Evolutionary conservation across 2,329 filamentous ascomycete genomes (phyloP).

Genomic region (Harringtonia lauricola): DNA sequence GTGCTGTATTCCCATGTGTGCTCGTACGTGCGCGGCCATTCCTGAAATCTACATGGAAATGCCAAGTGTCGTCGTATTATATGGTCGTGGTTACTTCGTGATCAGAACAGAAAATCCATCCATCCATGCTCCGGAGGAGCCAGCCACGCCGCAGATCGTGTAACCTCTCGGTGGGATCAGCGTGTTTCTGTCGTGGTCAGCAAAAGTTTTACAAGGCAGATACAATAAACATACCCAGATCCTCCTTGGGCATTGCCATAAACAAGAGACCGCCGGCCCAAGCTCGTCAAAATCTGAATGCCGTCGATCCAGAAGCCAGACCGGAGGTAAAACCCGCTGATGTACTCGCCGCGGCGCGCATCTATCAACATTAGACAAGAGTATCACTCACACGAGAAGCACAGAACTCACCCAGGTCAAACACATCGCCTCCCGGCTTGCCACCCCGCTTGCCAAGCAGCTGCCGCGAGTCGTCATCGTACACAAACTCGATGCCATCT

Average conservation of each 20-base stretch:
- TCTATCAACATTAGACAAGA: slow-evolving; percentile 35
- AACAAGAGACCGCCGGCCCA: slow-evolving; percentile 74
- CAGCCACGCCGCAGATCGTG: slow-evolving; percentile 76
- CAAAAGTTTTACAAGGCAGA: slow-evolving; percentile 2
- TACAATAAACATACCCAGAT: slow-evolving; percentile 56
- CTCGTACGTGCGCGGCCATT: too few species aligned
- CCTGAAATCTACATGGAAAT: background rate
- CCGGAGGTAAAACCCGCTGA: slow-evolving; percentile 77
- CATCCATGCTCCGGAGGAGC: slow-evolving; percentile 69
- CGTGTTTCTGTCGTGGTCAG: slow-evolving; percentile 52
- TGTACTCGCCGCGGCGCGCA: slow-evolving; percentile 70
- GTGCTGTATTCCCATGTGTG: too few species aligned
- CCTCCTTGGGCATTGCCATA: slow-evolving; percentile 76
- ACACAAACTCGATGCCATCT: slow-evolving; percentile 84
- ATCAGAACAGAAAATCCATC: slow-evolving; percentile 73
- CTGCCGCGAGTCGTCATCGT: slow-evolving; percentile 76
- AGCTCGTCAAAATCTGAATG: slow-evolving; percentile 78
- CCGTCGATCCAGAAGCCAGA: slow-evolving; percentile 78
- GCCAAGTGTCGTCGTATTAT: background rate
- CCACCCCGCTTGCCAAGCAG: slow-evolving; percentile 76
- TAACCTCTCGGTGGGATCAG: slow-evolving; percentile 85
- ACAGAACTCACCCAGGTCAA: slow-evolving; percentile 56
- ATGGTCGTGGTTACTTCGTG: slow-evolving; percentile 6
- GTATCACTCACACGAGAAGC: background rate
- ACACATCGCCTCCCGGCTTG: slow-evolving; percentile 58